Base-by-base conservation (phyloP, 768 basidiomycete genomes). In the Lactarius akahatsu region DNA sequence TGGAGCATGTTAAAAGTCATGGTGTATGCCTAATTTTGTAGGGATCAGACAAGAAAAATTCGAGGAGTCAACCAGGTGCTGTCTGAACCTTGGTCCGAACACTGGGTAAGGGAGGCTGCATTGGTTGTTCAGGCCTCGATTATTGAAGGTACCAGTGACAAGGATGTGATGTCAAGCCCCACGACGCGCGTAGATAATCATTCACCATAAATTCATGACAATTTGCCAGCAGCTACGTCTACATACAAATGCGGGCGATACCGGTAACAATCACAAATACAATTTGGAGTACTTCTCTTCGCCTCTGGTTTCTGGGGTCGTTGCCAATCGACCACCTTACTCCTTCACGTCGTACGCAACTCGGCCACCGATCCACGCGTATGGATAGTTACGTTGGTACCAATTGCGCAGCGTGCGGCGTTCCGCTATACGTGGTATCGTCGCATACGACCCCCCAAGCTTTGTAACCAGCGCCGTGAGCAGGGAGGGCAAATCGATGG, bases 321-420 rank as follows among this genome's bases (percentile, higher is more conserved):
- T 23, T 13, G n/a, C n/a, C n/a, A n/a, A n/a, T n/a, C n/a, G 6
- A 11, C 26, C 32, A 4, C 7, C 60, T 61, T 62, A 69, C 61
- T 69, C 61, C 23, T 43, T 28, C 11, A 57, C 52, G 26, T 89
- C 83, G 69, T 88, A 90, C 36, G 76, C 88, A 18, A 91, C 76
- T 28, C 89, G 77, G 5, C 84, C 97, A 23, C 93, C 91, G 60
- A 88, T 81, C 88, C 94, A 98, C 2, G 94, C 79, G 75, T 91
- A 98, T 1, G 90, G 87, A 69, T 99, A 98, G 73, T 90, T 94
- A 70, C 85, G 82, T 77, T 96, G 94, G 76, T 93, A 96, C 85
- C 89, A 98, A 80, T 98, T 99, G 64, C 92, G 83, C 73, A 96
- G 75, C 3, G 87, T 83, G 59, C 85, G 82, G 54, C 96, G 81